phyloP scores from a whole-genome alignment of 371 early-diverging fungal species.

The Synchytrium microbalum region DNA sequence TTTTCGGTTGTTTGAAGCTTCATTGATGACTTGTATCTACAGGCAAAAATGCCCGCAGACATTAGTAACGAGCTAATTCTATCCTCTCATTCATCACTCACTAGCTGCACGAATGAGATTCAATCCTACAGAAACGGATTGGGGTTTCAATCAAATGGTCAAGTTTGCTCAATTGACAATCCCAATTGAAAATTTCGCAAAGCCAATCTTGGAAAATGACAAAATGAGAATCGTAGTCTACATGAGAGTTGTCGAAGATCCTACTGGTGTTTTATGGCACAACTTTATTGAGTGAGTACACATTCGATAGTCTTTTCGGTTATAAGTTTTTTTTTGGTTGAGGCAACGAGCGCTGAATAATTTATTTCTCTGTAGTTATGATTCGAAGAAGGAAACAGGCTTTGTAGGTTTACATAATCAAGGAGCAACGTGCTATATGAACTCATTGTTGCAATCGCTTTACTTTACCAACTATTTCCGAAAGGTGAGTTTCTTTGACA shows the following conservation, averaged over 20 bases:
- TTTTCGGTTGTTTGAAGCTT: no score
- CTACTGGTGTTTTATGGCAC: conserved; percentile 91
- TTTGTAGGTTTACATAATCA: conserved; percentile 95
- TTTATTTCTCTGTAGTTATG: conserved; percentile 46
- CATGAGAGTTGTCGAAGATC: conserved; percentile 75
- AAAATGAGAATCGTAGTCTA: conserved; percentile 61
- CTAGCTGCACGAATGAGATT: conserved; percentile 79
- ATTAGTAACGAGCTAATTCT: no score
- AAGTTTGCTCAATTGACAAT: conserved; percentile 46
- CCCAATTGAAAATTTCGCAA: conserved; percentile 35
- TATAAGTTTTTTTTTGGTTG: no score
- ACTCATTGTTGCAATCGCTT: conserved; percentile 95
- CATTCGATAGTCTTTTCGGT: background rate
- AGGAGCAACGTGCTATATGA: conserved; percentile 99
- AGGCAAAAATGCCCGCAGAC: no score
- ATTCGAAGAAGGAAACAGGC: conserved; percentile 85
- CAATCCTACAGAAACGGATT: conserved; percentile 74
- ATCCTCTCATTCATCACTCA: background rate
- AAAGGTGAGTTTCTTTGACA: conserved; percentile 33
- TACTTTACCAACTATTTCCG: conserved; percentile 94
- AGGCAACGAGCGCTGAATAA: background rate
- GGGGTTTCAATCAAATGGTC: conserved; percentile 86
- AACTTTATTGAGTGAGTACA: conserved; percentile 63
- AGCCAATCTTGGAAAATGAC: conserved; percentile 61
- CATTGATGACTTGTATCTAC: no score